These are phyloP conservation scores for Candida neerlandica DNA, from an alignment of 1,139 yeast species.

Conservation along the genomic window DNA sequence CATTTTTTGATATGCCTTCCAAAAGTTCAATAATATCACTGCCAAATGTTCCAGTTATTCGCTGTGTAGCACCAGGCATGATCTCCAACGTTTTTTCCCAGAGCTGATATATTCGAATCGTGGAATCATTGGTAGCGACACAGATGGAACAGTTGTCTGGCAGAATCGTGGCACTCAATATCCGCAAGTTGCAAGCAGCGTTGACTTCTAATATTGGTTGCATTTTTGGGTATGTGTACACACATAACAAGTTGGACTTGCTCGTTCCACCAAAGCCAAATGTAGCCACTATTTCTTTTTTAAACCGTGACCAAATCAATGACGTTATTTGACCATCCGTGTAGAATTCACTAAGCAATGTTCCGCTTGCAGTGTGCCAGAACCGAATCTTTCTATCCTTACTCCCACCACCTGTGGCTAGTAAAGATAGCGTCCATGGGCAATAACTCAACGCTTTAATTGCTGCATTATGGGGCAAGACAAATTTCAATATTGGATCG, in stretches of 20 bases:
- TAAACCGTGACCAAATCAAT: conserved; percentile 68
- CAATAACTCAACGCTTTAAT: conserved; percentile 49
- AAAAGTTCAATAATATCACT: conserved; percentile 59
- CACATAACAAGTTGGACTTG: conserved; percentile 49
- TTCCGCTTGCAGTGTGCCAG: conserved; percentile 84
- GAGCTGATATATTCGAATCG: conserved; percentile 69
- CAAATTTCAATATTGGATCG: conserved; percentile 46
- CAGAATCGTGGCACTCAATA: conserved; percentile 65
- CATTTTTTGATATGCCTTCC: conserved; percentile 48
- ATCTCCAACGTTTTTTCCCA: conserved; percentile 48
- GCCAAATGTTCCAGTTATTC: conserved; percentile 47
- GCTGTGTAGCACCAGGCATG: conserved; percentile 32
- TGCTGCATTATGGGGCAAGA: conserved; percentile 48
- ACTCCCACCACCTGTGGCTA: conserved; percentile 50
- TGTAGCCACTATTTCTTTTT: conserved; percentile 70
- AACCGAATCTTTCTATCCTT: conserved; percentile 57
- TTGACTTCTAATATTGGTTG: conserved; percentile 50
- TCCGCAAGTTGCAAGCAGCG: conserved; percentile 56
- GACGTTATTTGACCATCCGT: conserved; percentile 81
- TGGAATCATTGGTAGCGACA: conserved; percentile 75
- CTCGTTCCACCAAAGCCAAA: conserved; percentile 74
- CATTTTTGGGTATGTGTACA: conserved; percentile 71
- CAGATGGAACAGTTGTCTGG: conserved; percentile 65
- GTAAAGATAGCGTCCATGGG: conserved; percentile 44
- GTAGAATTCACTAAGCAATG: conserved; percentile 54